Base-by-base conservation (phyloP, 768 basidiomycete species). In the Saitozyma podzolica region DNA sequence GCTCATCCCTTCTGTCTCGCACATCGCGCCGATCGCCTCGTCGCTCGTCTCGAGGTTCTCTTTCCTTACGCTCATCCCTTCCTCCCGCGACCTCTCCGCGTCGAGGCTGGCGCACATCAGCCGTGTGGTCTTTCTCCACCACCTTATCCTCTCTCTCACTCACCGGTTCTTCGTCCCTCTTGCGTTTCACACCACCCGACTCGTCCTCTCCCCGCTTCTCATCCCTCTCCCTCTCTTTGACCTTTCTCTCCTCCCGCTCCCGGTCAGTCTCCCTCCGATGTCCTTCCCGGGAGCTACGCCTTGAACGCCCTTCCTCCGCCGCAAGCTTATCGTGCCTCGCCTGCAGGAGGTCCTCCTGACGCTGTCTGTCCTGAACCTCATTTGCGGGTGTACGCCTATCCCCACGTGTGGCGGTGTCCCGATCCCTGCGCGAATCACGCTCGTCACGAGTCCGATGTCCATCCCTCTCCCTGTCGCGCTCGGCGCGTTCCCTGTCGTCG, bases 31-130 rank as follows among this genome's bases (percentile, higher is more conserved):
- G 45, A 37, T 59, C 54, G 50, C 42, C 57, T 76, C 78, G 67
- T 87, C 84, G 50, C 92, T 83, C 47, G 78, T 80, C 9, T 81
- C 72, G 11, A 88, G 90, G 37, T 45, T 58, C 20, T 54, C 49
- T 56, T 8, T 61, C 60, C 52, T 40, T 54, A 14, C 40, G 17
- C 9, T 55, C 13, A 17, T 60, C 59, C 17, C 62, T 45, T 2
- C 40, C 58, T n/a, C 56, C 64, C 20, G 6, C 65, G 62, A 17
- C 64, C 37, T 69, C 68, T 51, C 66, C 62, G 16, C 68, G 43
- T 17, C 61, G 43, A 8, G 61, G 61, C 50, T 55, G 45, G 8
- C 29, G 29, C 10, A 40, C 9, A 39, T 60, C 17, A 60, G 59
- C 59, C 45, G 2, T 5, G 29, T 14, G 3, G 11, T 19, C 14